Percentiles rank a stretch among this genome's conserved stretches.
phyloP scores from a whole-genome alignment of 768 basidiomycete genomes.

The Hortiboletus campestris region DNA sequence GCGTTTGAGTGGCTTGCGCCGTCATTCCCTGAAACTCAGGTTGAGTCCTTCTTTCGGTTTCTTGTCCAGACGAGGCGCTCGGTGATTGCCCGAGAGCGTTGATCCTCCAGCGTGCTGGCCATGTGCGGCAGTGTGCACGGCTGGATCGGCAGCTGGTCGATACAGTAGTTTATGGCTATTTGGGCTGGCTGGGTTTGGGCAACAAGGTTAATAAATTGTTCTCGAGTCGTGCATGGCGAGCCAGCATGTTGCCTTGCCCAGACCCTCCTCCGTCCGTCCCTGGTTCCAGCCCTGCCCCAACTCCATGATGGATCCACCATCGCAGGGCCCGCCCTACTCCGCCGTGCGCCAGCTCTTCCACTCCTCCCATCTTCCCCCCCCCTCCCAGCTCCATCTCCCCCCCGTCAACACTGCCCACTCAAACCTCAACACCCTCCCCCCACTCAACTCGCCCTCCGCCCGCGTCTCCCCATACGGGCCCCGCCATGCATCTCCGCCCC shows the following conservation, averaged over 20 bases:
- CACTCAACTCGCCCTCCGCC: slow-evolving; percentile 30
- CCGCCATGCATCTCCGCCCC: slow-evolving; percentile 29
- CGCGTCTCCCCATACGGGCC: slow-evolving; percentile 26
- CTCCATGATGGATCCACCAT: slow-evolving; percentile 26
- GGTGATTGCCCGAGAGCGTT: slow-evolving; percentile 56
- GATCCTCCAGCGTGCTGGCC: slow-evolving; percentile 21
- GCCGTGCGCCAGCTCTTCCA: too few species aligned
- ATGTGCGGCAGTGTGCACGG: background rate
- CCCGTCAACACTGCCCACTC: too few species aligned
- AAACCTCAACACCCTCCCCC: too few species aligned
- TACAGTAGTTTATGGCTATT: slow-evolving; percentile 27
- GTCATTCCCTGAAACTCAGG: slow-evolving; percentile 55
- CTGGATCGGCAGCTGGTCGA: background rate
- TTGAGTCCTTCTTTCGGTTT: slow-evolving; percentile 78
- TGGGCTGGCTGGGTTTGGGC: slow-evolving; percentile 20
- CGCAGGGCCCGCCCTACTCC: slow-evolving; percentile 31
- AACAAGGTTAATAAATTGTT: slow-evolving; percentile 25
- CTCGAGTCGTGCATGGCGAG: slow-evolving; percentile 20
- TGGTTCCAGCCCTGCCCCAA: slow-evolving; percentile 7
- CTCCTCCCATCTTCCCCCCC: too few species aligned
- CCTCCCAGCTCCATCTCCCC: too few species aligned
- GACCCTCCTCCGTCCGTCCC: background rate
- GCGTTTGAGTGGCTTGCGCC: slow-evolving; percentile 69
- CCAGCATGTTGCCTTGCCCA: slow-evolving; percentile 2
- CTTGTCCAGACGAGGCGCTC: slow-evolving; percentile 81